These are phyloP conservation scores for Maudiozyma turicensis DNA, from an alignment of 805 yeast genomes.

Conservation along the genomic window DNA sequence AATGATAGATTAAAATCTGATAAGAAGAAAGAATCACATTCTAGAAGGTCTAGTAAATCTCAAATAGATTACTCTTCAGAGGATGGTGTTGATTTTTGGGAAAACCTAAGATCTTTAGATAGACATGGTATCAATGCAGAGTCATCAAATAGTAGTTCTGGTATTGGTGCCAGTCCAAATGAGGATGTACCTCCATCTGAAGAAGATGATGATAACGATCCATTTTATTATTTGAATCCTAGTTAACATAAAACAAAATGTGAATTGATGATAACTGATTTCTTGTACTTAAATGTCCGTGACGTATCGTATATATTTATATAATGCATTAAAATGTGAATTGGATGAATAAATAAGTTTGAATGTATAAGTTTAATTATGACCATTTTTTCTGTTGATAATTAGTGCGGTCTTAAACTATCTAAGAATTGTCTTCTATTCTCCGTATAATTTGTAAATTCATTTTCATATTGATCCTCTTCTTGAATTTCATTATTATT, in stretches of 20 bases:
- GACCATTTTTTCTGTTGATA: too few species aligned
- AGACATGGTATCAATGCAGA: conserved; percentile 15
- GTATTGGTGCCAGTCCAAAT: neutral
- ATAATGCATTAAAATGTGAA: too few species aligned
- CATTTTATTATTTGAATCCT: conserved; percentile 4
- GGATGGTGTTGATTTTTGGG: conserved; percentile 65
- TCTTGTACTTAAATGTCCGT: too few species aligned
- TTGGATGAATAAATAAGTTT: too few species aligned
- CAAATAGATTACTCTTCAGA: conserved; percentile 28
- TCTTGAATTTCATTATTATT: conserved; percentile 28
- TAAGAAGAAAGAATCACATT: neutral
- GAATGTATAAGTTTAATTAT: too few species aligned
- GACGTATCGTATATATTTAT: too few species aligned
- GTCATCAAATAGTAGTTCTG: neutral
- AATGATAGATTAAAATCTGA: neutral
- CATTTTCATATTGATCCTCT: conserved; percentile 38
- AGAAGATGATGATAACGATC: conserved; percentile 2
- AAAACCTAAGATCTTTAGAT: conserved; percentile 50
- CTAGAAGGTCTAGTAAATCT: neutral
- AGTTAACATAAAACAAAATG: neutral
- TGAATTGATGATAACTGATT: too few species aligned
- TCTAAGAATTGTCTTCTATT: conserved; percentile 35
- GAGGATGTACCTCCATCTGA: neutral
- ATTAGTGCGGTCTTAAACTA: conserved; percentile 32
- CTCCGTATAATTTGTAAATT: conserved; percentile 36